Base-by-base conservation (phyloP, 805 yeast species). In the Candida qinlingensis region DNA sequence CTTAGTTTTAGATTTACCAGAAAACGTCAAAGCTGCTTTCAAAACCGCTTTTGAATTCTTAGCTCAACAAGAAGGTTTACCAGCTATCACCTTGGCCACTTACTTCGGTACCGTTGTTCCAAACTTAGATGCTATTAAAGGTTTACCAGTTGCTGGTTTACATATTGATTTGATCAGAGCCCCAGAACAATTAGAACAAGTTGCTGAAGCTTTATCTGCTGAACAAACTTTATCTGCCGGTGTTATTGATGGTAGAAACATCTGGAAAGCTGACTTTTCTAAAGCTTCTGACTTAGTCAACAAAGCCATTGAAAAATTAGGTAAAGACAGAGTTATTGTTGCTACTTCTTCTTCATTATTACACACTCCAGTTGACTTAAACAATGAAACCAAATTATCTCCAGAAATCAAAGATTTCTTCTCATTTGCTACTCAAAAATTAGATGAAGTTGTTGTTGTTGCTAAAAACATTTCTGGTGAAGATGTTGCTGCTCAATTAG, bases 101-200 rank as follows among this genome's bases (percentile, higher is more conserved):
- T 94, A 94, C 83, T 94, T 94, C 71, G 99, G 99, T 79, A 96
- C 95, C 66, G 97, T 88, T 64, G 85, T 90, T 76, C 98, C 98
- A 76, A 94, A 94, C 87, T 75, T 91, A 69, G 76, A 74, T 59
- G 91, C 97, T 62, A 78, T 94, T 75, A 82, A 85, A 78, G 84
- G 80, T 61, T 81, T 94, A 70, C 96, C 97, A 65, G 96, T 94
- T 62, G 76, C 91, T 59, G 97, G 95, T 73, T 80, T 85, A 87
- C 99, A 94, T 81, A 87, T 87, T 68, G 99, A 94, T 78, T 88
- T 89, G 64, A 92, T 83, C 72, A 90, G 97, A 80, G 85, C 81
- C 61, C 96, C 98, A 66, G 96, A 88, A 72, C 99, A 94, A 80
- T 82, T 94, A 59, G 92, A 88, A 50, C 87, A 81, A 49, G 96